phyloP scores from a whole-genome alignment of 2,329 filamentous ascomycete genomes.

The Scytalidium sp. region DNA sequence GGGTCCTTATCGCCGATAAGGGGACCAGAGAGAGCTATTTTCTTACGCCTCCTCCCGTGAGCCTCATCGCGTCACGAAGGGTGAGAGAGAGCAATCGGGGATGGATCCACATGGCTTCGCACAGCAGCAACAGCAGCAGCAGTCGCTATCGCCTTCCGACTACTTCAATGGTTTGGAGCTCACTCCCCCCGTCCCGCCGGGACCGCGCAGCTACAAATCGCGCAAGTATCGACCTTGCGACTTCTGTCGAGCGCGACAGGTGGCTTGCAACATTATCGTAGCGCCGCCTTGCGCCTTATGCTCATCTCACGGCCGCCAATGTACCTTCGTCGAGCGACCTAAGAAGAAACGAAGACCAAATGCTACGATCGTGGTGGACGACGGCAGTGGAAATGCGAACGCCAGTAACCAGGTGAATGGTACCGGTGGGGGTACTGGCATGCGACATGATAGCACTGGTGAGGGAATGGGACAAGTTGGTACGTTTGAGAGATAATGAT shows the following conservation, averaged over 20 bases:
- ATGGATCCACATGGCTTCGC: slow-evolving; percentile 12
- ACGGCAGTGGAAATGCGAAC: not conserved
- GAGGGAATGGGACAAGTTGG: not conserved
- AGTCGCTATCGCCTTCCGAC: slow-evolving; percentile 19
- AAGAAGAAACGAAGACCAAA: slow-evolving; percentile 30
- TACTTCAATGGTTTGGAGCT: slow-evolving; percentile 23
- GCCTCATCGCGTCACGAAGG: not conserved
- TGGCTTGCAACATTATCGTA: slow-evolving; percentile 40
- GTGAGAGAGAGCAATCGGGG: not conserved
- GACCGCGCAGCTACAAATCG: slow-evolving; percentile 28
- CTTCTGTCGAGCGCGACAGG: slow-evolving; percentile 42
- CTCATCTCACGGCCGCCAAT: slow-evolving; percentile 37
- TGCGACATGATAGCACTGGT: not conserved
- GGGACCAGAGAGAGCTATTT: not conserved
- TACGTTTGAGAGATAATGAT: not conserved
- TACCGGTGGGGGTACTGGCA: not conserved
- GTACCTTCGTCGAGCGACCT: slow-evolving; percentile 40
- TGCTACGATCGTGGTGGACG: slow-evolving; percentile 1
- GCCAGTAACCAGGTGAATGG: not conserved
- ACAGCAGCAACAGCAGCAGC: slow-evolving; percentile 10
- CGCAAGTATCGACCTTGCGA: slow-evolving; percentile 39
- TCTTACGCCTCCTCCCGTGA: not conserved
- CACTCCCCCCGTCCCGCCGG: slow-evolving; percentile 19
- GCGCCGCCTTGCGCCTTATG: slow-evolving; percentile 42
- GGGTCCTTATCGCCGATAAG: not conserved